phyloP scores from a whole-genome alignment of 805 yeast species.

The Saturnispora hagleri region DNA sequence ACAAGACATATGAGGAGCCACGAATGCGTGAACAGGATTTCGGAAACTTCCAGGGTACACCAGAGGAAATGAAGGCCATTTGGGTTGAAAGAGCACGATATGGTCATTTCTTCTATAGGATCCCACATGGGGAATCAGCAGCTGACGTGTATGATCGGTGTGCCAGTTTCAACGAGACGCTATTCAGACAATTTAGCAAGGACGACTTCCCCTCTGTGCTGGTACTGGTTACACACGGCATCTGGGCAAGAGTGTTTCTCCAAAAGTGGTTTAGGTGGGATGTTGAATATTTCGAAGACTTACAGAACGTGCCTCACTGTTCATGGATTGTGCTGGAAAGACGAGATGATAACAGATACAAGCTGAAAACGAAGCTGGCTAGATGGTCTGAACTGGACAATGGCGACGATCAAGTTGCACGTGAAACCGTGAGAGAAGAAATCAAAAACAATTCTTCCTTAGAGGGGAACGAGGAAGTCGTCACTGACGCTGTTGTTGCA shows the following conservation, averaged over 20 bases:
- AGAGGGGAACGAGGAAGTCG: slow-evolving; percentile 18
- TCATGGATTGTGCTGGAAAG: slow-evolving; percentile 72
- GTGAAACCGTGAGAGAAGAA: slow-evolving; percentile 20
- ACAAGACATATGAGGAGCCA: slow-evolving; percentile 74
- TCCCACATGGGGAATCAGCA: slow-evolving; percentile 91
- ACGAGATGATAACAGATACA: slow-evolving; percentile 41
- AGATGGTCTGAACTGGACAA: slow-evolving; percentile 60
- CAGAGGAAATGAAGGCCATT: slow-evolving; percentile 67
- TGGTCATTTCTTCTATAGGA: slow-evolving; percentile 82
- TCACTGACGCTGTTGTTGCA: slow-evolving; percentile 36
- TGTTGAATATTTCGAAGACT: slow-evolving; percentile 77
- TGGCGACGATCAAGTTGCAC: slow-evolving; percentile 18
- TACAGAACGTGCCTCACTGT: slow-evolving; percentile 80
- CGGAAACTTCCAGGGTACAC: slow-evolving; percentile 80
- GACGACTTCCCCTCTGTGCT: slow-evolving; percentile 71
- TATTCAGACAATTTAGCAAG: slow-evolving; percentile 68
- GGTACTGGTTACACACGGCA: slow-evolving; percentile 86
- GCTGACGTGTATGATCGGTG: slow-evolving; percentile 92
- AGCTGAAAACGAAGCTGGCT: slow-evolving; percentile 48
- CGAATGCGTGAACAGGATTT: slow-evolving; percentile 91
- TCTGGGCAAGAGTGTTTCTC: slow-evolving; percentile 85
- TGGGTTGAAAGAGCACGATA: slow-evolving; percentile 82
- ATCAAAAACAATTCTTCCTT: slow-evolving; percentile 19
- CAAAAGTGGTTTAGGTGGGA: slow-evolving; percentile 96
- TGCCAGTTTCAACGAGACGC: slow-evolving; percentile 80